Evolutionary conservation across 2,329 filamentous ascomycete species (phyloP).

Genomic region (Beauveria sp.): DNA sequence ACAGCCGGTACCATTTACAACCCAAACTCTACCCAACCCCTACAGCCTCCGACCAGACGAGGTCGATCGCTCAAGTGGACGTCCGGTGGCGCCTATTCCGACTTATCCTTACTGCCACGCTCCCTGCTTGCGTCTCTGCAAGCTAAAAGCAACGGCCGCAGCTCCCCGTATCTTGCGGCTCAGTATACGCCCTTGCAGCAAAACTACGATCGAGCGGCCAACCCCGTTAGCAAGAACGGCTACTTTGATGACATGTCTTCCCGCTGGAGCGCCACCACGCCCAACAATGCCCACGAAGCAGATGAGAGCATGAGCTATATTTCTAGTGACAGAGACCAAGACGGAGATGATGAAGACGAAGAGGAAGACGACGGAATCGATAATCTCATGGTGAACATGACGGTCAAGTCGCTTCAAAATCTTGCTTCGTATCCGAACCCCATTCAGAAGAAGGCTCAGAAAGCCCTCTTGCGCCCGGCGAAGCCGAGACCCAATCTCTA

Average conservation of each 20-base stretch:
- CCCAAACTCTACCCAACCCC: conserved; percentile 35
- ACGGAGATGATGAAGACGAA: conserved; percentile 20
- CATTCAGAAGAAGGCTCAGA: conserved; percentile 44
- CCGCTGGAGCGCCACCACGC: background rate
- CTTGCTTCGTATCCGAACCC: conserved; percentile 50
- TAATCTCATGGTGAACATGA: conserved; percentile 28
- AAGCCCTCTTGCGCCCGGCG: conserved; percentile 30
- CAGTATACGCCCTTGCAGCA: conserved; percentile 47
- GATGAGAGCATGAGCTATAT: background rate
- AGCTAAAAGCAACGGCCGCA: conserved; percentile 20
- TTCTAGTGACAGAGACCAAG: conserved; percentile 12
- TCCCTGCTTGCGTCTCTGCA: conserved; percentile 28
- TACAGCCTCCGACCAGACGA: conserved; percentile 45
- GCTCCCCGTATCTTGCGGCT: conserved; percentile 19
- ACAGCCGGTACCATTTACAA: conserved; percentile 51
- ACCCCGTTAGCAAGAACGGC: conserved; percentile 22
- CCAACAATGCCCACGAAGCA: background rate
- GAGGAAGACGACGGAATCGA: conserved; percentile 23
- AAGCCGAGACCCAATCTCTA: conserved; percentile 16
- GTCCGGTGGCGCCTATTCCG: conserved; percentile 21
- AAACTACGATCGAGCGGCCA: conserved; percentile 45
- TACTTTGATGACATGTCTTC: conserved; percentile 3
- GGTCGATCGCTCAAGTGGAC: conserved; percentile 39
- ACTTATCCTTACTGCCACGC: conserved; percentile 30
- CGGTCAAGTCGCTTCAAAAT: conserved; percentile 43